Percentiles rank a stretch among this genome's conserved stretches.
Evolutionary conservation across 768 basidiomycete species (phyloP).

Genomic region (Amanita subjunquillea): DNA sequence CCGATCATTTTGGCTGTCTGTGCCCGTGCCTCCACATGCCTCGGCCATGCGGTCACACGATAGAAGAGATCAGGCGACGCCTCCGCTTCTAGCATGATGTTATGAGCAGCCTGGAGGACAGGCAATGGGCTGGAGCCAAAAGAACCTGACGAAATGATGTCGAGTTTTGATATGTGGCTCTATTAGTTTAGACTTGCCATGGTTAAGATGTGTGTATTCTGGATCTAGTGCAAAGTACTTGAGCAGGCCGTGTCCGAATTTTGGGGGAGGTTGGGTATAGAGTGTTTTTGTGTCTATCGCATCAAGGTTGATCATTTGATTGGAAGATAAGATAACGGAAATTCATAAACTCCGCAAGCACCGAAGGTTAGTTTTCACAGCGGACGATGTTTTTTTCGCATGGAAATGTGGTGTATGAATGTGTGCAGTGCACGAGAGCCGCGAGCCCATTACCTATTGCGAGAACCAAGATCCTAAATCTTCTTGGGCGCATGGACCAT

Average conservation of each 20-base stretch:
- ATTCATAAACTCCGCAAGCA: too few relatives aligned
- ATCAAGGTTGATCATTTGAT: not conserved
- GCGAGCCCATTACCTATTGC: too few relatives aligned
- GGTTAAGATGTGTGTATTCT: slow-evolving; percentile 54
- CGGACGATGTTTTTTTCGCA: too few relatives aligned
- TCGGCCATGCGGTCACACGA: slow-evolving; percentile 21
- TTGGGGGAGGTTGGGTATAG: slow-evolving; percentile 18
- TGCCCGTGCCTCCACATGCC: slow-evolving; percentile 29
- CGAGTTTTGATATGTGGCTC: not conserved
- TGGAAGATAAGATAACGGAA: too few relatives aligned
- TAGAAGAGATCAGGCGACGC: slow-evolving; percentile 49
- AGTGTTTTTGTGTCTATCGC: slow-evolving; percentile 10
- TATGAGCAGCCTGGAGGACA: slow-evolving; percentile 34
- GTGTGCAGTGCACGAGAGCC: too few relatives aligned
- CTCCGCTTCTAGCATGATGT: slow-evolving; percentile 34
- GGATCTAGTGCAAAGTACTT: slow-evolving; percentile 48
- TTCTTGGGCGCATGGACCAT: too few relatives aligned
- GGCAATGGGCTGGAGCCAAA: slow-evolving; percentile 47
- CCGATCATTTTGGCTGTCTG: slow-evolving; percentile 43
- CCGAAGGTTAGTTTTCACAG: too few relatives aligned
- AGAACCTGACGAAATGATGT: slow-evolving; percentile 29
- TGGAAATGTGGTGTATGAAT: too few relatives aligned
- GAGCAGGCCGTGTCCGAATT: slow-evolving; percentile 47
- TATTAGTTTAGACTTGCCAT: slow-evolving; percentile 28
- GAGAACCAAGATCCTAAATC: too few relatives aligned